Evolutionary conservation across 2,329 filamentous ascomycete species (phyloP).

Genomic region (Stromatinia cepivora): DNA sequence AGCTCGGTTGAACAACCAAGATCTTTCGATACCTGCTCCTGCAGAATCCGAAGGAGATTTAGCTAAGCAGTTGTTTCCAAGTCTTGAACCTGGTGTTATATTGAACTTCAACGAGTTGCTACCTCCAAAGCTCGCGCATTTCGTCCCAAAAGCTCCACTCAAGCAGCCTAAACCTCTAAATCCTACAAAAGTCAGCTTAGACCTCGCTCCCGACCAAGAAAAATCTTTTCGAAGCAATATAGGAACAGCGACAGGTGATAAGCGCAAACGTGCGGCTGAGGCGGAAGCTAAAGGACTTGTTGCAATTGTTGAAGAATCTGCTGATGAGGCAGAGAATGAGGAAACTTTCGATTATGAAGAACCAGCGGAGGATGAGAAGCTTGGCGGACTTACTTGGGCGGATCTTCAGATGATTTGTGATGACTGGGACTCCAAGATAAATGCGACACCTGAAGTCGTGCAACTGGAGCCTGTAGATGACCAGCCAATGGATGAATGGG

Average conservation of each 20-base stretch:
- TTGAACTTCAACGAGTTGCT: slow-evolving; percentile 82
- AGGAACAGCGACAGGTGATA: slow-evolving; percentile 54
- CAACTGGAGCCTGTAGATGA: slow-evolving; percentile 41
- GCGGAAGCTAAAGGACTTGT: slow-evolving; percentile 52
- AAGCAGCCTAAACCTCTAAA: slow-evolving; percentile 81
- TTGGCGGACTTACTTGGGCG: slow-evolving; percentile 73
- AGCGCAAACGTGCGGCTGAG: slow-evolving; percentile 58
- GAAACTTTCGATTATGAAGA: slow-evolving; percentile 54
- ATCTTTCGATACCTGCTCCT: slow-evolving; percentile 64
- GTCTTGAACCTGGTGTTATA: slow-evolving; percentile 72
- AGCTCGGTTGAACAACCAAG: slow-evolving; percentile 51
- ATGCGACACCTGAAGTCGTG: slow-evolving; percentile 38
- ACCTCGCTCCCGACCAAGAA: slow-evolving; percentile 83
- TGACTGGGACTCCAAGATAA: slow-evolving; percentile 73
- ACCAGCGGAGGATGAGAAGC: slow-evolving; percentile 57
- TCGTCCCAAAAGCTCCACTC: slow-evolving; percentile 72
- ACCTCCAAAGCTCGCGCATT: slow-evolving; percentile 75
- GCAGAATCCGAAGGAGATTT: slow-evolving; percentile 74
- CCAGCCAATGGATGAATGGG: slow-evolving; percentile 61
- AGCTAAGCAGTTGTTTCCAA: slow-evolving; percentile 77
- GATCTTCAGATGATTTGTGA: slow-evolving; percentile 85
- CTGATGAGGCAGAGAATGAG: slow-evolving; percentile 46
- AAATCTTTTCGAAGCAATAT: slow-evolving; percentile 74
- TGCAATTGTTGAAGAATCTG: slow-evolving; percentile 44
- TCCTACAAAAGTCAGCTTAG: slow-evolving; percentile 84